phyloP scores from a whole-genome alignment of 805 yeast genomes.

The Nakazawaea ishiwadae region DNA sequence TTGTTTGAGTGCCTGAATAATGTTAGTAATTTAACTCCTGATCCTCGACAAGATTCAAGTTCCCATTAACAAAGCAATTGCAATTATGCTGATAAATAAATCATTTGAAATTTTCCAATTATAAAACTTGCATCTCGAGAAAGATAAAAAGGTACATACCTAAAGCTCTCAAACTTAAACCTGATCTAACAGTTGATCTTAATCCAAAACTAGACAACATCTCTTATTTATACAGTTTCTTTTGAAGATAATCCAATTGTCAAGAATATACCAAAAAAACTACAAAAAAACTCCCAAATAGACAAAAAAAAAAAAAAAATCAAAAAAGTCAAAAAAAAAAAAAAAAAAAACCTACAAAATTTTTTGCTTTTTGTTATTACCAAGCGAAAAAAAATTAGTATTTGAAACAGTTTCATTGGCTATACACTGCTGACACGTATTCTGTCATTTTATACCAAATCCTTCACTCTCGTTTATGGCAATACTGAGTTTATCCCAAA shows the following conservation, averaged over 20 bases:
- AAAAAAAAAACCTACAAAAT: too few relatives aligned
- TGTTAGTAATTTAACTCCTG: background rate
- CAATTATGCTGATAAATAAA: too few relatives aligned
- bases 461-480: constrained; percentile 84
- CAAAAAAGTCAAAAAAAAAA: background rate
- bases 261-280: too few relatives aligned
- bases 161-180: constrained; percentile 30
- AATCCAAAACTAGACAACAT: constrained; percentile 37
- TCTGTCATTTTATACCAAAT: constrained; percentile 46
- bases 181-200: constrained; percentile 37
- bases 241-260: too few relatives aligned
- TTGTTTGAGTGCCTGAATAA: constrained; percentile 24
- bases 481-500: constrained; percentile 51
- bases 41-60: too few relatives aligned
- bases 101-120: too few relatives aligned
- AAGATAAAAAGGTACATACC: constrained; percentile 26
- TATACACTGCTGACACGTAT: background rate
- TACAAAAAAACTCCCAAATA: constrained; percentile 1
- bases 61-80: too few relatives aligned
- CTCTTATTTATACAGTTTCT: constrained; percentile 1
- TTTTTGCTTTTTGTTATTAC: too few relatives aligned
- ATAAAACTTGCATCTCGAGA: too few relatives aligned
- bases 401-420: constrained; percentile 13
- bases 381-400: constrained; percentile 8
- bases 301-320: too few relatives aligned